Percentiles rank a stretch among this genome's conserved stretches.
Evolutionary conservation across 2,329 filamentous ascomycete genomes (phyloP).

Genomic region (Aureobasidium sp.): DNA sequence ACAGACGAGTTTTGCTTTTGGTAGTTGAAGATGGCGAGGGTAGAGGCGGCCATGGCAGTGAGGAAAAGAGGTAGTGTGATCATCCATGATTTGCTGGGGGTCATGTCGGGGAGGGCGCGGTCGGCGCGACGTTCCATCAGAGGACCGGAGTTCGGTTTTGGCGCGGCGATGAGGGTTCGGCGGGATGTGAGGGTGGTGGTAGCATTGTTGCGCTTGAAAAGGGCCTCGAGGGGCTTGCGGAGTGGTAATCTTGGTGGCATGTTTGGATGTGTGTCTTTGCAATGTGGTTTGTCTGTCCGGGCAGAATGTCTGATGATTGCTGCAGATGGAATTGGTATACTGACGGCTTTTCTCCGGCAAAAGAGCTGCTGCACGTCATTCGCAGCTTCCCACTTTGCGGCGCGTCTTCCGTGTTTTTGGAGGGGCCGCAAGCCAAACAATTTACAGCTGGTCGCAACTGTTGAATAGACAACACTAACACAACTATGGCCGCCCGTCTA

Average conservation of each 20-base stretch:
- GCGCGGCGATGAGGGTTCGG: slow-evolving; percentile 45
- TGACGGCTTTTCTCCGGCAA: neutral
- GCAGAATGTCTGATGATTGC: neutral
- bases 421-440: neutral
- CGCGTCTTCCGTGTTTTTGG: neutral
- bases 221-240: slow-evolving; percentile 1
- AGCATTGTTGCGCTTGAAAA: slow-evolving; percentile 14
- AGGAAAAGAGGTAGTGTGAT: slow-evolving; percentile 77
- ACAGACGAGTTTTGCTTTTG: slow-evolving; percentile 84
- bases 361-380: slow-evolving; percentile 1
- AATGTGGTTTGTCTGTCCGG: neutral
- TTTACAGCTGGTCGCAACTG: neutral
- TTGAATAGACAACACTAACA: neutral
- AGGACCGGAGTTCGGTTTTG: slow-evolving; percentile 44
- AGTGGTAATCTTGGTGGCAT: slow-evolving; percentile 14
- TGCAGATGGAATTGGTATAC: neutral
- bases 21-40: slow-evolving; percentile 96
- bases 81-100: slow-evolving; percentile 29
- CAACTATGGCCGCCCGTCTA: slow-evolving; percentile 52
- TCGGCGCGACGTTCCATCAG: slow-evolving; percentile 47
- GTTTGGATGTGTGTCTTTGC: neutral
- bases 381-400: neutral
- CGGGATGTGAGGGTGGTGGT: slow-evolving; percentile 4
- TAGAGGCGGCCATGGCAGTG: slow-evolving; percentile 60
- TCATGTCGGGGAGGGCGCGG: slow-evolving; percentile 44